A percentile compares a stretch with the other conserved stretches of the same genome.
Conservation (phyloP, 306 rosid genomes). For the Hippophae rhamnoides region DNA sequence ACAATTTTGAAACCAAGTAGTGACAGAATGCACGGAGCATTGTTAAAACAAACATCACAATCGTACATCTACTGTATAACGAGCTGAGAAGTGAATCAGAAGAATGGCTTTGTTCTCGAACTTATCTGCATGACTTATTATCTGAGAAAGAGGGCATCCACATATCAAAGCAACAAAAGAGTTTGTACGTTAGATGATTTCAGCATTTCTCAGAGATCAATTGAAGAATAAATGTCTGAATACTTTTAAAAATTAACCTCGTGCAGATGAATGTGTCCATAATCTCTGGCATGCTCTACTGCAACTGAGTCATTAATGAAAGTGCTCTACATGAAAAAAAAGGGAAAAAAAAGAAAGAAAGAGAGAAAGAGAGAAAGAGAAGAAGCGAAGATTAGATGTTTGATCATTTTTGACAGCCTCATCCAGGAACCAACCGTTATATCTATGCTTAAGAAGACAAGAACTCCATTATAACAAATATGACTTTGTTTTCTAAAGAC, state of each 20-base stretch:
- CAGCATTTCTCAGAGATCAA: slow-evolving; percentile 1
- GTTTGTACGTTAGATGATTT: slow-evolving; percentile 5
- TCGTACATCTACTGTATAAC: slow-evolving; percentile 48
- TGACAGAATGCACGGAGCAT: neutral
- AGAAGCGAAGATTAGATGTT: no score
- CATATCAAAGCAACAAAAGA: slow-evolving; percentile 3
- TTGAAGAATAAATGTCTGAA: neutral
- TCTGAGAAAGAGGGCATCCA: slow-evolving; percentile 34
- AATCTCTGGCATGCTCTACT: slow-evolving; percentile 79
- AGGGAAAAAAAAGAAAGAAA: neutral
- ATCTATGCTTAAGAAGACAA: no score
- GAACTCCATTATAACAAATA: no score
- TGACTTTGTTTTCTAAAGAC: neutral
- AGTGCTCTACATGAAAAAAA: slow-evolving; percentile 45
- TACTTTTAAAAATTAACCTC: slow-evolving; percentile 41
- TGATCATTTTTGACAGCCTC: no score
- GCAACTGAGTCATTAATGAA: slow-evolving; percentile 53
- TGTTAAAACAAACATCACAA: neutral
- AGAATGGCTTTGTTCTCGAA: slow-evolving; percentile 76
- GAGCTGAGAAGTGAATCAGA: slow-evolving; percentile 88
- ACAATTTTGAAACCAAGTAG: neutral
- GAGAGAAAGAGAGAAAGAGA: neutral
- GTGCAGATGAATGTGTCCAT: slow-evolving; percentile 75
- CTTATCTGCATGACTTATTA: slow-evolving; percentile 50
- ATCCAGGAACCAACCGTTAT: no score